Evolutionary conservation across 371 early-diverging fungal species (phyloP).

Genomic region (Mortierella sp.): DNA sequence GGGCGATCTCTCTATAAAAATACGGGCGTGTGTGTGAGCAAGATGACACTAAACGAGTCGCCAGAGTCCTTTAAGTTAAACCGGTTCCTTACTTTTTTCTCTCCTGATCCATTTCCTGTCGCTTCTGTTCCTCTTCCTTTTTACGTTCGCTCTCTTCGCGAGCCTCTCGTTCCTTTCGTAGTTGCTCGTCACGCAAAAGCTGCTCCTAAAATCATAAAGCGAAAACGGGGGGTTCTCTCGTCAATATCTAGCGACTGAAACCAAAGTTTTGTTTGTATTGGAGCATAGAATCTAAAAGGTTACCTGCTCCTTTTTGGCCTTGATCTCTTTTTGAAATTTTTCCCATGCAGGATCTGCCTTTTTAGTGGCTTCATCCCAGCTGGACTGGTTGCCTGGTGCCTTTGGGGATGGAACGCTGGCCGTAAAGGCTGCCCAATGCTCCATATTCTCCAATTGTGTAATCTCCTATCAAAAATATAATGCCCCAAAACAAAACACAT

Average conservation of each 20-base stretch:
- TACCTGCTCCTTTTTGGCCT: not conserved
- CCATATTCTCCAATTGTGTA: slow-evolving; percentile 4
- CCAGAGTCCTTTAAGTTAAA: not conserved
- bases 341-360: slow-evolving; percentile 5
- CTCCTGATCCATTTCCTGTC: no score
- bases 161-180: not conserved
- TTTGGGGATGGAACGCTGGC: not conserved
- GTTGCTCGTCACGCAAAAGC: not conserved
- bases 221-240: no score
- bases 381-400: not conserved
- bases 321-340: not conserved
- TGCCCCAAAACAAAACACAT: no score
- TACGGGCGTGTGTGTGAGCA: no score
- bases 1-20: not conserved
- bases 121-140: no score
- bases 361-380: not conserved
- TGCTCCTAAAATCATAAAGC: not conserved
- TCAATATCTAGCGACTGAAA: no score
- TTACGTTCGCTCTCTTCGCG: no score
- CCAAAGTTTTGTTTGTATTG: no score
- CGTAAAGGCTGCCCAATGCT: slow-evolving; percentile 1
- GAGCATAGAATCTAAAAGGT: no score
- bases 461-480: not conserved
- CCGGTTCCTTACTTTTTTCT: no score
- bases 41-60: not conserved